These are phyloP conservation scores for Fusarium compactum DNA, from an alignment of 2,329 filamentous ascomycete species.

Conservation along the genomic window DNA sequence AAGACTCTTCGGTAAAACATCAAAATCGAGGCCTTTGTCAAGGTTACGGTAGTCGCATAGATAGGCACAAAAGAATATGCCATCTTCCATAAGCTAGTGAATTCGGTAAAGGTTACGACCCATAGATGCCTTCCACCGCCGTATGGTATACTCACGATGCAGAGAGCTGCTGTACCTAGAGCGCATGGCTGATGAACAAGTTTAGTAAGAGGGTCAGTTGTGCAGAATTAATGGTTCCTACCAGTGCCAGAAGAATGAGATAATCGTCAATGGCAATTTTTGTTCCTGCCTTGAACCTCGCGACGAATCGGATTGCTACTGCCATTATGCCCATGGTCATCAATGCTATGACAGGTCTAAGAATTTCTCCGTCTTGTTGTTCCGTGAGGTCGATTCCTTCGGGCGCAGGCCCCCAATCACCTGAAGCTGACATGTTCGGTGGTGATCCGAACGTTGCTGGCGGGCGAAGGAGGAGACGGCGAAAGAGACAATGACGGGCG, in stretches of 20 bases:
- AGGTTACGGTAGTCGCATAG: conserved; percentile 3
- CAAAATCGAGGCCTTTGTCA: not conserved
- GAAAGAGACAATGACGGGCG: not conserved
- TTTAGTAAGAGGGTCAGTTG: not conserved
- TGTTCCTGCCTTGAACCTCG: not conserved
- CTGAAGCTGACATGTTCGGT: not conserved
- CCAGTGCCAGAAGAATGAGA: conserved; percentile 1
- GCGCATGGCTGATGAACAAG: not conserved
- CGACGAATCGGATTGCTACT: not conserved
- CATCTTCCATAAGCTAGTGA: conserved; percentile 5
- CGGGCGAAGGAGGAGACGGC: too few species aligned
- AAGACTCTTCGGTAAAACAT: conserved; percentile 2
- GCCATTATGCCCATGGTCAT: not conserved
- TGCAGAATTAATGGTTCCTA: not conserved
- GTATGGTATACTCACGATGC: not conserved
- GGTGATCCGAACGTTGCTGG: not conserved
- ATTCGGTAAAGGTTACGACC: conserved; percentile 4
- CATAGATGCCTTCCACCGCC: conserved; percentile 3
- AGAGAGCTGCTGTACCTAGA: not conserved
- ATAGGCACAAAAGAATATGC: not conserved
- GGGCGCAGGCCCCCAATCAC: conserved; percentile 6
- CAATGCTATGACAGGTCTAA: conserved; percentile 4
- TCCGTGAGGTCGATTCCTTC: conserved; percentile 1
- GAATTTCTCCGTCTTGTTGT: not conserved
- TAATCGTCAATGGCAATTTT: conserved; percentile 1